phyloP scores from a whole-genome alignment of 306 rosid species.

The Vicia sativa region DNA sequence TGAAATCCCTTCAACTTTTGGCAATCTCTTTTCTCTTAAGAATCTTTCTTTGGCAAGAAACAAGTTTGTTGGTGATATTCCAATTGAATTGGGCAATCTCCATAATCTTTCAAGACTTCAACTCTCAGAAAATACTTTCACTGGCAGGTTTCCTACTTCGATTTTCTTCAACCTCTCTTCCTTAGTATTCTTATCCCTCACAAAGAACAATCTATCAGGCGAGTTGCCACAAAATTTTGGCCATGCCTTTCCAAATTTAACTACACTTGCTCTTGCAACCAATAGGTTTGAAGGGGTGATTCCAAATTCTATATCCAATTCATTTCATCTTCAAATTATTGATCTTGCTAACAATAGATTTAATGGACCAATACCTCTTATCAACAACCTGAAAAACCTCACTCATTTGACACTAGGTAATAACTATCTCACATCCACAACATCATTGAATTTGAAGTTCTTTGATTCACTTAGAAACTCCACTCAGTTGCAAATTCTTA shows the following conservation, averaged over 20 bases:
- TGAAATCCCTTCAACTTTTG: conserved; percentile 41
- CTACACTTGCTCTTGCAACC: conserved; percentile 18
- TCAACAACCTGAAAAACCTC: conserved; percentile 41
- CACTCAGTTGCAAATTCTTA: conserved; percentile 20
- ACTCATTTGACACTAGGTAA: conserved; percentile 7
- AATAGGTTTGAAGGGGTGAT: conserved; percentile 43
- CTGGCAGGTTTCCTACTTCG: conserved; percentile 42
- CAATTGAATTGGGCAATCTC: conserved; percentile 42
- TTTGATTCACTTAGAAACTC: conserved; percentile 43
- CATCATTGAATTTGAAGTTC: conserved; percentile 34
- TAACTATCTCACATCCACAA: conserved; percentile 39
- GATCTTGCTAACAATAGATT: conserved; percentile 43
- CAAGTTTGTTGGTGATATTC: conserved; percentile 39
- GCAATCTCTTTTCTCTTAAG: conserved; percentile 36
- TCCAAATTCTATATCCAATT: conserved; percentile 48
- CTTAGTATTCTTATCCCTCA: conserved; percentile 37
- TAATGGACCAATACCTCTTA: conserved; percentile 34
- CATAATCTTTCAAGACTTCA: conserved; percentile 38
- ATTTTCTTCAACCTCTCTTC: conserved; percentile 45
- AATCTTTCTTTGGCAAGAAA: conserved; percentile 42
- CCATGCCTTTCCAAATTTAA: conserved; percentile 33
- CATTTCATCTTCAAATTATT: conserved; percentile 32
- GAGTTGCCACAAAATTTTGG: conserved; percentile 37
- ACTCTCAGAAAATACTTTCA: conserved; percentile 40
- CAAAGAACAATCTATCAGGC: conserved; percentile 37